These are phyloP conservation scores for Glebionis coronaria DNA, from an alignment of 129 eudicot genomes.

Conservation along the genomic window DNA sequence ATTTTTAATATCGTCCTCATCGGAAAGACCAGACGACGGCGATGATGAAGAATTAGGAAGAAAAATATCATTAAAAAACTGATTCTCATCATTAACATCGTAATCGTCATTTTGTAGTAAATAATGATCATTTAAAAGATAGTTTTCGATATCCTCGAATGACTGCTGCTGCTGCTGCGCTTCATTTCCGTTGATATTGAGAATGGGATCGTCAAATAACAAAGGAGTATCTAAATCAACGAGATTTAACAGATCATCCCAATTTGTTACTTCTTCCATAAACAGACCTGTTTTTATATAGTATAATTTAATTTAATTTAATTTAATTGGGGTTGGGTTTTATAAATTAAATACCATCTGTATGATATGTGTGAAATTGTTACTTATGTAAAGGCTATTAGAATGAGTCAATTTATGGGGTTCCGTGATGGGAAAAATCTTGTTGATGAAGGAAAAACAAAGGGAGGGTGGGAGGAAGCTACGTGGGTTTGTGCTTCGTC, in stretches of 20 bases:
- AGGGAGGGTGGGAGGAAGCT: no score
- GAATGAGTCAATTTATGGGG: neutral
- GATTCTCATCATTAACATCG: neutral
- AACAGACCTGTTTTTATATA: neutral
- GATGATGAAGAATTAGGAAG: neutral
- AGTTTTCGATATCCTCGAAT: constrained; percentile 44
- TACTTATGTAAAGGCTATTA: no score
- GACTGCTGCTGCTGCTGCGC: constrained; percentile 19
- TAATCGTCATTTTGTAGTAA: no score
- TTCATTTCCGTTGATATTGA: neutral
- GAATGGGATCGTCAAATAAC: no score
- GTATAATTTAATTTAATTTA: no score
- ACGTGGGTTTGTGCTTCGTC: constrained; percentile 28
- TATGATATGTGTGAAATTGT: no score
- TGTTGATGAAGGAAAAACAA: constrained; percentile 15
- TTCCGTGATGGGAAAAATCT: no score
- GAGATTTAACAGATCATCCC: constrained; percentile 32
- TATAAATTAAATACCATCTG: no score
- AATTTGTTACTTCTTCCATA: constrained; percentile 31
- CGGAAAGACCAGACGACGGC: no score
- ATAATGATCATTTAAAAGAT: constrained; percentile 38
- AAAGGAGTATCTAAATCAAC: neutral
- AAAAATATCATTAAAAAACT: constrained; percentile 29
- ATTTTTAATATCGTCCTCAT: no score
- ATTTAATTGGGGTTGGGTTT: no score